These are phyloP conservation scores for Pseudogymnoascus sp. DNA, from an alignment of 2,329 filamentous ascomycete species.

Conservation along the genomic window DNA sequence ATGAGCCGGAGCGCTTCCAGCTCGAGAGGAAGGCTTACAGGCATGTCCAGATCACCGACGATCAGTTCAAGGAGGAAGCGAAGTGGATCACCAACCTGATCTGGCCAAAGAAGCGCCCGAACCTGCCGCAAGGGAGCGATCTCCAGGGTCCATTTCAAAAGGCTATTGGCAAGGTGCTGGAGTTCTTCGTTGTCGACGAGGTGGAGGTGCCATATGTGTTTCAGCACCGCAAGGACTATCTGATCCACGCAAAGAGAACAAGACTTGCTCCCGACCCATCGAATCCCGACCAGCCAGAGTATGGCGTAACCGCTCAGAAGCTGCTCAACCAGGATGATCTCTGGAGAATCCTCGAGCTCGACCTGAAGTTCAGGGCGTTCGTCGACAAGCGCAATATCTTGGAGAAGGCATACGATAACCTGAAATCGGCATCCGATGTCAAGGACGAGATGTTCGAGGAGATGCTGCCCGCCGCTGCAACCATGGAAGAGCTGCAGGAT, in stretches of 20 bases:
- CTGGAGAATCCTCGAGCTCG: constrained; percentile 90
- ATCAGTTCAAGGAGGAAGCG: constrained; percentile 85
- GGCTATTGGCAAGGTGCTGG: constrained; percentile 83
- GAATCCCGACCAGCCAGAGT: constrained; percentile 65
- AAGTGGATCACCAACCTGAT: constrained; percentile 87
- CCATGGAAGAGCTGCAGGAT: constrained; percentile 94
- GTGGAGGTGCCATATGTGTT: constrained; percentile 97
- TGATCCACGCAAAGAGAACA: constrained; percentile 78
- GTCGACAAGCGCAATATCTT: constrained; percentile 86
- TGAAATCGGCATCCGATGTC: constrained; percentile 55
- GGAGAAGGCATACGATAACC: constrained; percentile 67
- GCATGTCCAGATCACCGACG: constrained; percentile 68
- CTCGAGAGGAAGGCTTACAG: constrained; percentile 84
- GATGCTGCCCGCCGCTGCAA: constrained; percentile 70
- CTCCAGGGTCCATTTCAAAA: constrained; percentile 78
- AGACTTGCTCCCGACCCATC: constrained; percentile 49
- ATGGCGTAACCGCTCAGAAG: constrained; percentile 73
- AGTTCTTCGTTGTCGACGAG: constrained; percentile 91
- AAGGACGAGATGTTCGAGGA: constrained; percentile 72
- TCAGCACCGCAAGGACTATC: constrained; percentile 94
- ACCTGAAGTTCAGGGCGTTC: constrained; percentile 89
- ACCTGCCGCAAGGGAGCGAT: constrained; percentile 49
- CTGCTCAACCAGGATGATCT: constrained; percentile 86
- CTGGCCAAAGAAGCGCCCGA: constrained; percentile 70
- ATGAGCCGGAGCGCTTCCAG: constrained; percentile 92